Evolutionary conservation across 768 basidiomycete species (phyloP).

Genomic region (Termitomyces titanicus): DNA sequence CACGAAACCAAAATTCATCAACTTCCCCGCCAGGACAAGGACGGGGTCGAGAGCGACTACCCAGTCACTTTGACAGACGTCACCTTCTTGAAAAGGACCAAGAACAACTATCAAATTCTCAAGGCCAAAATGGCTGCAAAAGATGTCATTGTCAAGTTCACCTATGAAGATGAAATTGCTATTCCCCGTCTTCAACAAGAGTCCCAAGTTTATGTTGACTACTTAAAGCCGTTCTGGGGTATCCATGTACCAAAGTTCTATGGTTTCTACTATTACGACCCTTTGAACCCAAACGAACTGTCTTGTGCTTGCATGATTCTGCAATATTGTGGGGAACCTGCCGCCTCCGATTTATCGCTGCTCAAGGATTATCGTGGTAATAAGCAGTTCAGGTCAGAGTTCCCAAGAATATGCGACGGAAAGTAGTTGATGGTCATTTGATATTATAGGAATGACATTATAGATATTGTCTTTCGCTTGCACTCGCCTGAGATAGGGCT

Average conservation of each 20-base stretch:
- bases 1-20: too few relatives aligned
- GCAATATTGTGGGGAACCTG: background rate
- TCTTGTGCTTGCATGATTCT: background rate
- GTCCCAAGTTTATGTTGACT: background rate
- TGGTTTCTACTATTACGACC: background rate
- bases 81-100: background rate
- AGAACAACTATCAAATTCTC: background rate
- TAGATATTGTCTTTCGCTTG: background rate
- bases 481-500: background rate
- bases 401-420: background rate
- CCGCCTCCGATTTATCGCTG: background rate
- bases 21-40: background rate
- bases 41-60: background rate
- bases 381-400: background rate
- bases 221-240: background rate
- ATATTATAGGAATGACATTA: background rate
- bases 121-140: background rate
- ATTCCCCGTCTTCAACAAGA: background rate
- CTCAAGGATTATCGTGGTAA: background rate
- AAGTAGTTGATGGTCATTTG: background rate
- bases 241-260: background rate
- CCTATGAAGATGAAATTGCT: background rate
- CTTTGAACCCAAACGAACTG: background rate
- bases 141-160: background rate
- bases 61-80: background rate